These are phyloP conservation scores for Apocynum venetum DNA, from an alignment of 257 asterid species.

Conservation along the genomic window DNA sequence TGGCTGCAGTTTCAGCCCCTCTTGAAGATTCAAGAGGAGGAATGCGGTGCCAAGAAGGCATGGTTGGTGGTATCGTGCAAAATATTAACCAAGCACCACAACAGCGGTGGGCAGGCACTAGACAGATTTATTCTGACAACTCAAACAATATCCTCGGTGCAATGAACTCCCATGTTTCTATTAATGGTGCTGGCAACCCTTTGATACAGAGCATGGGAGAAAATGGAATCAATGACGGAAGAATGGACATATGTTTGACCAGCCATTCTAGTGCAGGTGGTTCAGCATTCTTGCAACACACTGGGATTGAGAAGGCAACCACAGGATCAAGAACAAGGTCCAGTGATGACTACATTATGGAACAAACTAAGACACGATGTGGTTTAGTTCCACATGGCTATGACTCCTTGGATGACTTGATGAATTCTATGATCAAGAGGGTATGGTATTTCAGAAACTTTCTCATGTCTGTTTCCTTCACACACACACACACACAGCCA, in stretches of 20 bases:
- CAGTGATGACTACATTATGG: conserved; percentile 42
- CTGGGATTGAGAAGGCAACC: conserved; percentile 29
- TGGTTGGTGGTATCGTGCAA: conserved; percentile 30
- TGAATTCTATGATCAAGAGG: conserved; percentile 63
- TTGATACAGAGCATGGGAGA: conserved; percentile 37
- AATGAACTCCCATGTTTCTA: conserved; percentile 37
- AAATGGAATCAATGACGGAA: conserved; percentile 34
- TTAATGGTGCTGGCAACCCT: conserved; percentile 30
- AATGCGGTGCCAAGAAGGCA: conserved; percentile 38
- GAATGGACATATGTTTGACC: conserved; percentile 38
- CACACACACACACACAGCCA: background rate
- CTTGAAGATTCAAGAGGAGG: conserved; percentile 50
- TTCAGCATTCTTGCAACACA: conserved; percentile 38
- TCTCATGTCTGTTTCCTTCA: conserved; percentile 7
- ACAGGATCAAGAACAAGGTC: conserved; percentile 37
- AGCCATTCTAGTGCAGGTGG: conserved; percentile 43
- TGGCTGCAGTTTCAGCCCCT: conserved; percentile 22
- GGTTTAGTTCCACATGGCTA: conserved; percentile 43
- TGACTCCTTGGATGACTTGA: conserved; percentile 70
- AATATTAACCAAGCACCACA: conserved; percentile 34
- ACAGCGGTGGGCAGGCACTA: conserved; percentile 45
- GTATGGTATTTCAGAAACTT: conserved; percentile 28
- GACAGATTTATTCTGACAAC: conserved; percentile 32
- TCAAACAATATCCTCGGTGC: conserved; percentile 30
- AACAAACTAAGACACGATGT: conserved; percentile 49